A percentile compares a stretch with the other conserved stretches of the same genome.
Evolutionary conservation across 106 monocot genomes (phyloP).

Genomic region (Hemerocallis citrina): DNA sequence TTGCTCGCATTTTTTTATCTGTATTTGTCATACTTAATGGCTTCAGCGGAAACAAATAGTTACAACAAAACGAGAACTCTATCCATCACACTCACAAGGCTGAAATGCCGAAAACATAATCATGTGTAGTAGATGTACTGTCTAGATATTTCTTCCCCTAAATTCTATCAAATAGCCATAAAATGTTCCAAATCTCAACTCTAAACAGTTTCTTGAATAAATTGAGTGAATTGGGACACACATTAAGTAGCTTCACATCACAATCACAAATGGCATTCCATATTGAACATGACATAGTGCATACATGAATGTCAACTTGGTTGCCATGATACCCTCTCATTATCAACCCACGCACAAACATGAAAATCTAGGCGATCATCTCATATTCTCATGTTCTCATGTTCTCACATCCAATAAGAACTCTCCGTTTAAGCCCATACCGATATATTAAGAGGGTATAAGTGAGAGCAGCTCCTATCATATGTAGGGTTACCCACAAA

Average conservation of each 20-base stretch:
- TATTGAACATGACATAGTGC: background rate
- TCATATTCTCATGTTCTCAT: background rate
- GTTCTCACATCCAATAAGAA: background rate
- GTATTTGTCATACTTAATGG: too few species aligned
- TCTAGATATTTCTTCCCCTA: too few species aligned
- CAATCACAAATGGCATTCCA: background rate
- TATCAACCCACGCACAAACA: background rate
- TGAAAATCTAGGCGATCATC: conserved; percentile 1
- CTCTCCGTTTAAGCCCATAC: background rate
- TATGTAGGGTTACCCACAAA: background rate
- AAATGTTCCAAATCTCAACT: background rate
- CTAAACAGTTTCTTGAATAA: background rate
- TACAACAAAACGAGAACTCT: too few species aligned
- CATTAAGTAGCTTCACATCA: background rate
- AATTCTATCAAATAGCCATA: too few species aligned
- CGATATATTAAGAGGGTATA: too few species aligned
- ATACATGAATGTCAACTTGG: background rate
- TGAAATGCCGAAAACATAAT: too few species aligned
- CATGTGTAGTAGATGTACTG: too few species aligned
- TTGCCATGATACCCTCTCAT: background rate
- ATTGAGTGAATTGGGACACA: background rate
- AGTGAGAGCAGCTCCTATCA: background rate
- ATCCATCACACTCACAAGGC: too few species aligned
- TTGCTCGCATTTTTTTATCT: too few species aligned
- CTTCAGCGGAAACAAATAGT: too few species aligned